Base-by-base conservation (phyloP, 306 rosid species). In the Cotoneaster glaucophyllus region DNA sequence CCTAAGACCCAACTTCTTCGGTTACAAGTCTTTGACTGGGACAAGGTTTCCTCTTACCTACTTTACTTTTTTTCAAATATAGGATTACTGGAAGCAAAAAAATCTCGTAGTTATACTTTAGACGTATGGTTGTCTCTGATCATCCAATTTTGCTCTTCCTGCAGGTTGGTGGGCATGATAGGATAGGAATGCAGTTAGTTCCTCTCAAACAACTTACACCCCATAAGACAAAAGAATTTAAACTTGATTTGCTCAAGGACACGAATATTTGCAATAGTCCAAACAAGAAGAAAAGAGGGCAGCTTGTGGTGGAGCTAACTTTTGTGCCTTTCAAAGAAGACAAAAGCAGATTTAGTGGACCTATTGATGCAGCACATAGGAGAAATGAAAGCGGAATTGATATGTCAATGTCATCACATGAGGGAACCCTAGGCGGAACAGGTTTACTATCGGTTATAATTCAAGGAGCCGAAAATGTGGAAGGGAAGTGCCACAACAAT, bases 11-110 rank as follows among this genome's bases (percentile, higher is more conserved):
- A 96, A 87, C 84, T 85, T 78, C 93, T 96, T 75, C 90, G 77
- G 44, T 77, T 92, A 78, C 91, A 92, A 86, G 97, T 95, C 79
- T 90, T 59, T 70, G 99, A 95, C 70, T 95, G 99, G 97, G 99
- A 95, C 84, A 87, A 95, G 97, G 98, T 93, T 76, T 76, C 72
- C n/a, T 64, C 31, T 53, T 78, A 31, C 74, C 39, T 63, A 59
- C 29, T 70, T 17, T 3, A 71, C 31, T 4, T 14, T 14, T 62
- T 63, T 71, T n/a, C 26, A 61, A 61, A 12, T 5, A 17, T 18
- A 2, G 3, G 54, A 50, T 14, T 14, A 18, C 32, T 31, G 41
- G 44, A 64, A 64, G 41, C 41, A 64, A 64, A 61, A 28, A 12
- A 26, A 26, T 9, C 1, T 11, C 0, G 3, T 29, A 18, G n/a